A percentile compares a stretch with the other conserved stretches of the same genome.
Evolutionary conservation across 139 green algal genomes (phyloP).

Genomic region (Chlamydomonas asymmetrica): DNA sequence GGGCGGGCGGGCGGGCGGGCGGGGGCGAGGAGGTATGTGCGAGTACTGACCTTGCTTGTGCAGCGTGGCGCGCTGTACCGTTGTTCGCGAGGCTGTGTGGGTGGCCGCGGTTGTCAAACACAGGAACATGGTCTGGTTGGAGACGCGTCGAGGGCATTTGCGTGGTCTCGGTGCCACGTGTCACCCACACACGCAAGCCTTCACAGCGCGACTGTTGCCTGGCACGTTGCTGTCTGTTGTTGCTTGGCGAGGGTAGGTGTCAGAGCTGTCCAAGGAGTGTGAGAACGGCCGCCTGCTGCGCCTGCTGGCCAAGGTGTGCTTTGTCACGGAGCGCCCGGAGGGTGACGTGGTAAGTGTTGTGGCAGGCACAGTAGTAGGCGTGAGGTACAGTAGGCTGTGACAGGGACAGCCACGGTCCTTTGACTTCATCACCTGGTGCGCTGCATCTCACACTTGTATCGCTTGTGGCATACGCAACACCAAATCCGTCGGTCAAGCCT

Average conservation of each 20-base stretch:
- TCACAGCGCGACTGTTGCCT: background rate
- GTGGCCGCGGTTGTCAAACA: no score
- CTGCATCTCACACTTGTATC: background rate
- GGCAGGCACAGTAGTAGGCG: background rate
- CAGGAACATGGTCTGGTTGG: no score
- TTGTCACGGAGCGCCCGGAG: slow-evolving; percentile 74
- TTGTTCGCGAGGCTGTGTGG: no score
- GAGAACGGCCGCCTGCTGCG: slow-evolving; percentile 91
- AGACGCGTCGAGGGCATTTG: no score
- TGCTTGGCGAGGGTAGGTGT: slow-evolving; percentile 33
- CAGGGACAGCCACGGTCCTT: no score
- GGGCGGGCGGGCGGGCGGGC: no score
- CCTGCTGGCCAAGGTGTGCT: slow-evolving; percentile 79
- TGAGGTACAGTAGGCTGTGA: no score
- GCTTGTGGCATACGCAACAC: no score
- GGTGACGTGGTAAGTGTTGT: slow-evolving; percentile 26
- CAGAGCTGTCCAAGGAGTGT: slow-evolving; percentile 76
- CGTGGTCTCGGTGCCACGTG: background rate
- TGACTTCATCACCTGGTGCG: background rate
- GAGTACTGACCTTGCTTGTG: no score
- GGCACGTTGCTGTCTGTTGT: background rate
- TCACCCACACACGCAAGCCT: background rate
- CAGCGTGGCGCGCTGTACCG: no score
- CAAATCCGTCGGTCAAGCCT: no score
- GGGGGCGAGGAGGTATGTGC: background rate